phyloP scores from a whole-genome alignment of 805 yeast genomes.

The Teunomyces panamensis region DNA sequence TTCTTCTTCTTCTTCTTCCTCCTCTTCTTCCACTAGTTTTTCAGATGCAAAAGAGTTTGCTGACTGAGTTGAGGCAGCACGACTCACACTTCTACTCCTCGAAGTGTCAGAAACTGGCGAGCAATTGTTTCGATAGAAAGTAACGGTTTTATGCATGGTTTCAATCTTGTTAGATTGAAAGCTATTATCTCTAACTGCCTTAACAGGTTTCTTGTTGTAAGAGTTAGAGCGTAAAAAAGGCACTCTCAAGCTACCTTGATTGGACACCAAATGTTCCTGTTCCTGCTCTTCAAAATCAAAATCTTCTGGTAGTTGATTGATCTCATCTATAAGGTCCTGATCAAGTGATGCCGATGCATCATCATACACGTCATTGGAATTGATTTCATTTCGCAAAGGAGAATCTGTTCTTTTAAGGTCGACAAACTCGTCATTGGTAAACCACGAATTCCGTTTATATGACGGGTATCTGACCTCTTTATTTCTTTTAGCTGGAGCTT shows the following conservation, averaged over 20 bases:
- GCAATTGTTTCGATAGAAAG: constrained; percentile 33
- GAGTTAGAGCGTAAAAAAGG: constrained; percentile 35
- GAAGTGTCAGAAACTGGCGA: constrained; percentile 12
- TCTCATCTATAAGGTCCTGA: constrained; percentile 49
- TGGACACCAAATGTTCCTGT: constrained; percentile 3
- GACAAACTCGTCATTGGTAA: constrained; percentile 23
- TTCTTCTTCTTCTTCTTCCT: constrained; percentile 6
- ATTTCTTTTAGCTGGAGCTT: too few species aligned
- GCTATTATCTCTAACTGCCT: constrained; percentile 20
- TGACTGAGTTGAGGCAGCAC: constrained; percentile 31
- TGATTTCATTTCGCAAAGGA: background rate
- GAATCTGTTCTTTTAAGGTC: constrained; percentile 9
- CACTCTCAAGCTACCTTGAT: background rate
- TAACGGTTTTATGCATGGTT: constrained; percentile 39
- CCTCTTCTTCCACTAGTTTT: constrained; percentile 18
- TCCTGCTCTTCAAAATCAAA: constrained; percentile 35
- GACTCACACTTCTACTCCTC: constrained; percentile 19
- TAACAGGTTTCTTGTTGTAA: constrained; percentile 35
- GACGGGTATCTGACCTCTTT: too few species aligned
- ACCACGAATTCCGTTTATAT: constrained; percentile 29
- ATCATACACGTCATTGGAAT: background rate
- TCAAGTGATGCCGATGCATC: constrained; percentile 10
- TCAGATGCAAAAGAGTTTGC: constrained; percentile 25
- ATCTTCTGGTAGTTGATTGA: constrained; percentile 48
- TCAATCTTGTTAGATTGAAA: constrained; percentile 33